phyloP scores from a whole-genome alignment of 257 asterid genomes.

The Solanum lignicaule region DNA sequence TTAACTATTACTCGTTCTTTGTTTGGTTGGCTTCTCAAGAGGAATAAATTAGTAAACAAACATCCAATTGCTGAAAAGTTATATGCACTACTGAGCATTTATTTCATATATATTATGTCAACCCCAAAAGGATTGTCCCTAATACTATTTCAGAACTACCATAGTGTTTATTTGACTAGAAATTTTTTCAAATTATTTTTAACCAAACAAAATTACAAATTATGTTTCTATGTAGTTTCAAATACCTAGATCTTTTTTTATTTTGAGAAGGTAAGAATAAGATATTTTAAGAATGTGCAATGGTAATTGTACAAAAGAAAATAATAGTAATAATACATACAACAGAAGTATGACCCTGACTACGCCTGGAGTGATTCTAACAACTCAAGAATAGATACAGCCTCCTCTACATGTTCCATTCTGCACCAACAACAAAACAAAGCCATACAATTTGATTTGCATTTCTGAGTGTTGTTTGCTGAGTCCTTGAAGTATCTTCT shows the following conservation, averaged over 20 bases:
- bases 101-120: background rate
- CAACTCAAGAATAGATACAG: background rate
- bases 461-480: background rate
- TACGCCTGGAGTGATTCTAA: background rate
- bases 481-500: background rate
- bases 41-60: background rate
- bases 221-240: background rate
- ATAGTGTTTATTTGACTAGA: background rate
- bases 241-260: background rate
- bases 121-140: background rate
- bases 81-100: background rate
- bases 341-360: background rate
- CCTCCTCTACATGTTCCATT: background rate
- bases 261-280: background rate
- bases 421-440: background rate
- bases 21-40: background rate
- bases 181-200: background rate
- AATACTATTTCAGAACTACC: background rate
- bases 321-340: background rate
- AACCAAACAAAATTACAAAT: background rate
- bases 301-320: background rate
- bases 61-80: background rate
- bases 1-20: background rate
- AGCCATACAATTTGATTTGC: background rate
- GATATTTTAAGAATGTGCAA: background rate